Conservation (phyloP, 805 yeast species). For the Monosporozyma siamensis region DNA sequence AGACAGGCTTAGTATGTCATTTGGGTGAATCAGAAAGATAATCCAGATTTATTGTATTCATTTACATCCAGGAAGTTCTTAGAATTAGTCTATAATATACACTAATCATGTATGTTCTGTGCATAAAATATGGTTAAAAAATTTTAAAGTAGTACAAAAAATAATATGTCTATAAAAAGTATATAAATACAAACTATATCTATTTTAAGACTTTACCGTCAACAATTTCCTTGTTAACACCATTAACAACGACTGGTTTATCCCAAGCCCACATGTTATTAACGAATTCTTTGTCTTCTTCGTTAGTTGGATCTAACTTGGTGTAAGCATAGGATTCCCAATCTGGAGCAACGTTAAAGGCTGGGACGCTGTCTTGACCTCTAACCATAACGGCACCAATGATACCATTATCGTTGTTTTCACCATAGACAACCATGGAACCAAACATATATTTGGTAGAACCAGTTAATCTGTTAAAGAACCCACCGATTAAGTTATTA, state of each 20-base stretch:
- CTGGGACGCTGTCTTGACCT: constrained; percentile 87
- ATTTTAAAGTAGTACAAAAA: neutral
- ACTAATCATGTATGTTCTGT: too few relatives aligned
- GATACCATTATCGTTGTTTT: constrained; percentile 96
- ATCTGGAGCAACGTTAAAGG: constrained; percentile 97
- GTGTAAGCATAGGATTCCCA: constrained; percentile 89
- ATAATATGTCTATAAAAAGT: neutral
- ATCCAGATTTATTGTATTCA: too few relatives aligned
- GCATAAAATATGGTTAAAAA: neutral
- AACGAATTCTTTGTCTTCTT: constrained; percentile 71
- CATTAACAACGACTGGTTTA: constrained; percentile 75
- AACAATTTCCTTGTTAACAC: constrained; percentile 77
- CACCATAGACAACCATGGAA: constrained; percentile 90
- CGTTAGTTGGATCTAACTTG: constrained; percentile 72
- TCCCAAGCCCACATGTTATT: constrained; percentile 98
- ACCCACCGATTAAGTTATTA: constrained; percentile 95
- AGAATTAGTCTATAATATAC: too few relatives aligned
- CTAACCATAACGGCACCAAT: constrained; percentile 90
- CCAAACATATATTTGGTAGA: constrained; percentile 95
- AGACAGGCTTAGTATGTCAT: too few relatives aligned
- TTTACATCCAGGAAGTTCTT: too few relatives aligned
- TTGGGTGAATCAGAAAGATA: too few relatives aligned
- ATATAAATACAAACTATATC: constrained; percentile 1
- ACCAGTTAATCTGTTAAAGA: constrained; percentile 88
- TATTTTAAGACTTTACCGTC: constrained; percentile 98